phyloP scores from a whole-genome alignment of 257 asterid species.

The Anisodus acutangulus region DNA sequence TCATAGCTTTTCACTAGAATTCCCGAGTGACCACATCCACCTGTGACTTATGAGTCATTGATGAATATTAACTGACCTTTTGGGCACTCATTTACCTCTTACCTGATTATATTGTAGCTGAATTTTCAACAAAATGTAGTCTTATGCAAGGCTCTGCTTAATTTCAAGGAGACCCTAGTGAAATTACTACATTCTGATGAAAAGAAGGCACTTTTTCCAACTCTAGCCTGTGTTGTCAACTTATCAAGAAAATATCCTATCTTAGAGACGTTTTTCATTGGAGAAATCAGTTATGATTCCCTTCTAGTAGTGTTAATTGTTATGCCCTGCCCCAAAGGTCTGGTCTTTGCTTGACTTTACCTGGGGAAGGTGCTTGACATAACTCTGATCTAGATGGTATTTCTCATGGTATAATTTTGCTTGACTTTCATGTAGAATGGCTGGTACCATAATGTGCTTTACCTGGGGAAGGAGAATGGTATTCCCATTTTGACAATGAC shows the following conservation, averaged over 20 bases:
- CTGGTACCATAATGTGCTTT: constrained; percentile 86
- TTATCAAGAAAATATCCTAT: not conserved
- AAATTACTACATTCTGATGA: too few species aligned
- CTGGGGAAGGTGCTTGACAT: not conserved
- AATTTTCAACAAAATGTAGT: not conserved
- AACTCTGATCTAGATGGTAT: not conserved
- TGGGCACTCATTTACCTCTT: not conserved
- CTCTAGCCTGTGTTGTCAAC: not conserved
- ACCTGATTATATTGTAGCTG: not conserved
- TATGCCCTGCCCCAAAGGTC: not conserved
- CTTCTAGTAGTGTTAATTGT: not conserved
- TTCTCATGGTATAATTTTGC: constrained; percentile 19
- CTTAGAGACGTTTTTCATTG: not conserved
- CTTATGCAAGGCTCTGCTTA: not conserved
- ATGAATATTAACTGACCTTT: too few species aligned
- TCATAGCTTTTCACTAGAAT: not conserved
- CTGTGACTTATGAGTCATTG: not conserved
- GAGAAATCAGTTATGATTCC: not conserved
- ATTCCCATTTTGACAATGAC: constrained; percentile 90
- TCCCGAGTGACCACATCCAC: not conserved
- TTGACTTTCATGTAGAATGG: constrained; percentile 55
- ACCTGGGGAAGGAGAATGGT: constrained; percentile 74
- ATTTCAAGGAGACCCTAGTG: too few species aligned
- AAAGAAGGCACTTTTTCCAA: not conserved
- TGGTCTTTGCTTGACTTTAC: not conserved